Base-by-base conservation (phyloP, 768 basidiomycete genomes). In the Tubosaeta sp. region DNA sequence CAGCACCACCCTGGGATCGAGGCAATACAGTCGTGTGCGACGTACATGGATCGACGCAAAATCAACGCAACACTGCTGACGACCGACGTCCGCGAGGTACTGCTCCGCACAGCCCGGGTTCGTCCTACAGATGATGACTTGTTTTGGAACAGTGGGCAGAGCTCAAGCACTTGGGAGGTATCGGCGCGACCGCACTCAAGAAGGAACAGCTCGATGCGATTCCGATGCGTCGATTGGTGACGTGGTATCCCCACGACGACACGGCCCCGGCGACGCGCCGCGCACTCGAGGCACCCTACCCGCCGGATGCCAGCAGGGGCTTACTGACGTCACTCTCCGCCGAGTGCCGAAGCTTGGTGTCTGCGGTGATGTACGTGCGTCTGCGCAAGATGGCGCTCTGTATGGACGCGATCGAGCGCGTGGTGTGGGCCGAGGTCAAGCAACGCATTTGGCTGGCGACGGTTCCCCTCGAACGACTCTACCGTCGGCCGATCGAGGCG, bases 141-240 rank as follows among this genome's bases (percentile, higher is more conserved):
- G 22, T 6, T 6, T 6, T 9, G 6, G 37, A 6, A 10, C 58
- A 80, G 76, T 61, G 75, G 63, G 46, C 67, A 43, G 78, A 79
- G 53, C 59, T 80, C 57, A 69, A 70, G 29, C 65, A 67, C 12
- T 55, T 80, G 2, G 59, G 64, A n/a, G 72, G 73, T 8, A 69
- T 78, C 52, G 72, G 74, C 59, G 77, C 72, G 25, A 69, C 75
- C 25, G 72, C 74, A 43, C 66, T 80, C 48, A 67, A 63, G n/a
- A 66, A 72, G 52, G 59, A 61, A 44, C 77, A 78, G 51, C 64
- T 74, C 32, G 71, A 75, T 49, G 39, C 59, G 45, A 64, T 68
- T 14, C 58, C 64, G 43, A 59, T 62, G 63, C 59, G 56, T 62
- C 61, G 52, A 47, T 27, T 72, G 65, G 56, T 59, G 58, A 69